These are phyloP conservation scores for Thraustotheca clavata DNA, from an alignment of 352 stramenopile species.

Conservation along the genomic window DNA sequence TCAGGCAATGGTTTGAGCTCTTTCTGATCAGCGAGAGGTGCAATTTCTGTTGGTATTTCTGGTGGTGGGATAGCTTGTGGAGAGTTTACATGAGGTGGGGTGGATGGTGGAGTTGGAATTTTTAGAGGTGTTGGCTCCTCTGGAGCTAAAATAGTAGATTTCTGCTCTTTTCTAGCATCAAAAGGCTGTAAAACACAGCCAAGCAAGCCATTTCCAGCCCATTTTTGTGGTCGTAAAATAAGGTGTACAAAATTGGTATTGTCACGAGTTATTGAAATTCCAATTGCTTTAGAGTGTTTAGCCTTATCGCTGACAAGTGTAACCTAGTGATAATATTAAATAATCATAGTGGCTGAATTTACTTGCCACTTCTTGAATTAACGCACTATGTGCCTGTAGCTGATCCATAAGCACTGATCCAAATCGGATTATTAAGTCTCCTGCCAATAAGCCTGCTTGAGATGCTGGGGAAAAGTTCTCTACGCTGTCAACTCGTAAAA, in stretches of 20 bases:
- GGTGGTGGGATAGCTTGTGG: too few species aligned
- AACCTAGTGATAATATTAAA: neutral
- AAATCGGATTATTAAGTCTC: slow-evolving; percentile 12
- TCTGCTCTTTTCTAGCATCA: too few species aligned
- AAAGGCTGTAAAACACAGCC: slow-evolving; percentile 18
- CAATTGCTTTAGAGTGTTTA: neutral
- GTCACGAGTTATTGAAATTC: slow-evolving; percentile 6
- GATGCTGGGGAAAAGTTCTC: slow-evolving; percentile 7
- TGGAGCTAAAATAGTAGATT: too few species aligned
- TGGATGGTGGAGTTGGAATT: too few species aligned
- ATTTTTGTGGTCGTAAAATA: slow-evolving; percentile 20
- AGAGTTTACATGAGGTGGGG: too few species aligned
- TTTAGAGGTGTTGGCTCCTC: too few species aligned
- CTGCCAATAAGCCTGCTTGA: neutral
- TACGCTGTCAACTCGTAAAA: slow-evolving; percentile 11
- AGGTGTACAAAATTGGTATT: neutral
- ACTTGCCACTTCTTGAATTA: slow-evolving; percentile 12
- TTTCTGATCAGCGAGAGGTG: too few species aligned
- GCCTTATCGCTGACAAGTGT: slow-evolving; percentile 1
- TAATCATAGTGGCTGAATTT: neutral
- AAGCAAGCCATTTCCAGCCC: slow-evolving; percentile 11
- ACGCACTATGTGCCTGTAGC: neutral
- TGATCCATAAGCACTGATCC: neutral
- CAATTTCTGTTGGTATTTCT: too few species aligned
- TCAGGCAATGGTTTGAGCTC: too few species aligned